Evolutionary conservation across 2,329 filamentous ascomycete species (phyloP), one percentile per base, ranked within the genome.

Genomic region (Seiridium cupressi): DNA sequence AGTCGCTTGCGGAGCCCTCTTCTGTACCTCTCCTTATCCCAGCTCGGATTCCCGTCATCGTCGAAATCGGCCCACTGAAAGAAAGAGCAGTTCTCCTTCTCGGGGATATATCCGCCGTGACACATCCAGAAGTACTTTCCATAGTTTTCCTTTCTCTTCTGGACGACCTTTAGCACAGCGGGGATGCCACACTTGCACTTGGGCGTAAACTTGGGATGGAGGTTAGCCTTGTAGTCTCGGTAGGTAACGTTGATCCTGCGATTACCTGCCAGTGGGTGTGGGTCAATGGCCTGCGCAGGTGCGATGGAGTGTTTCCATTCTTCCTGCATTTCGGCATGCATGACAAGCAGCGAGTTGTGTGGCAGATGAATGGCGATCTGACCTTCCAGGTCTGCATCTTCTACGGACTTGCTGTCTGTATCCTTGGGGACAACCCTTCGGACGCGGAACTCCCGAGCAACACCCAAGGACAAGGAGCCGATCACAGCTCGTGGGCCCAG

Each of bases 241-340:
- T 97, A 99, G 0, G 95, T 99, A 71, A 99, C 85, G 71, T 98
- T 98, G 67, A 99, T 93, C 46, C 95, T 84, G 64, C 86, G 88
- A 66, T 88, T 93, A 0, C 89, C 89, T 0, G 93, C 84, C 1
- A 97, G 72, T 0, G 93, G 92, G 72, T 99, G 95, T 1, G 92
- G 92, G 62, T 93, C 89, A 61, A 98, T 90, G 3, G 88, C 86
- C 54, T 83, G 81, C 0, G 90, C 88, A 0, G 93, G 90, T 0
- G 87, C 81, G 48, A 99, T 90, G 65, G 86, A 85, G 73, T 99
- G 95, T 73, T 97, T 98, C 93, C 93, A 98, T 70, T 91, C 89
- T 71, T 98, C 94, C 71, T 98, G 94, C 92, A 97, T 98, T 71
- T 96, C 92, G 1, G 94, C 93, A 70, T 98, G 93, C 95, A 99